Percentiles rank a stretch among this genome's conserved stretches.
Conservation (phyloP, 805 yeast genomes). For the Cyberlindnera suaveolens region DNA sequence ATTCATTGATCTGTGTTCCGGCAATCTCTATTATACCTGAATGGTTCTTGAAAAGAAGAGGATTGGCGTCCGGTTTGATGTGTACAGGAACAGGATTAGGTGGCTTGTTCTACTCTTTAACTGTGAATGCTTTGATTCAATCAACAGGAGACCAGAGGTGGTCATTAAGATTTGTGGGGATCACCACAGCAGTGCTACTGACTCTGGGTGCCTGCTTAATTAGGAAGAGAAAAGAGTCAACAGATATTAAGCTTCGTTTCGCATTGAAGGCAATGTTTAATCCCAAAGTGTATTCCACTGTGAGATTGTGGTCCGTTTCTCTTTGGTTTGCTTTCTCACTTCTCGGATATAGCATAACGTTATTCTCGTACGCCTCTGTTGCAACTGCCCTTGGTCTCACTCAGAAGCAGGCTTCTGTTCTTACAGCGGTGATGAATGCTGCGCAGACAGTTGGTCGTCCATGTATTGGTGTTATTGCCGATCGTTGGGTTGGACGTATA, state of each 20-base stretch:
- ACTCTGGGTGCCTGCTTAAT: slow-evolving; percentile 34
- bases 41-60: slow-evolving; percentile 61
- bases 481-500: slow-evolving; percentile 36
- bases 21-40: slow-evolving; percentile 57
- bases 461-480: slow-evolving; percentile 39
- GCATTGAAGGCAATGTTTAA: slow-evolving; percentile 26
- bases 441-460: slow-evolving; percentile 46
- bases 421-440: slow-evolving; percentile 40
- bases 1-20: slow-evolving; percentile 51
- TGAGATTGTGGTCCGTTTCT: slow-evolving; percentile 25
- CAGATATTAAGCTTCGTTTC: not conserved
- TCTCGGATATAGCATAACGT: slow-evolving; percentile 36
- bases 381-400: slow-evolving; percentile 43
- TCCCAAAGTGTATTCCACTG: slow-evolving; percentile 21
- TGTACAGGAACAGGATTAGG: slow-evolving; percentile 48
- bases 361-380: slow-evolving; percentile 40
- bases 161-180: slow-evolving; percentile 43
- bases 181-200: slow-evolving; percentile 29
- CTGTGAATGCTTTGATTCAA: slow-evolving; percentile 35
- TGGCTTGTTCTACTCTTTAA: slow-evolving; percentile 38
- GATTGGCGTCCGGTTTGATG: slow-evolving; percentile 42
- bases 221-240: slow-evolving; percentile 23
- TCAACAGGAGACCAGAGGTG: slow-evolving; percentile 37
- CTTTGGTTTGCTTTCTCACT: slow-evolving; percentile 32
- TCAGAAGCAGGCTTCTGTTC: slow-evolving; percentile 35